phyloP scores from a whole-genome alignment of 768 basidiomycete species.

The Obba rivulosa region DNA sequence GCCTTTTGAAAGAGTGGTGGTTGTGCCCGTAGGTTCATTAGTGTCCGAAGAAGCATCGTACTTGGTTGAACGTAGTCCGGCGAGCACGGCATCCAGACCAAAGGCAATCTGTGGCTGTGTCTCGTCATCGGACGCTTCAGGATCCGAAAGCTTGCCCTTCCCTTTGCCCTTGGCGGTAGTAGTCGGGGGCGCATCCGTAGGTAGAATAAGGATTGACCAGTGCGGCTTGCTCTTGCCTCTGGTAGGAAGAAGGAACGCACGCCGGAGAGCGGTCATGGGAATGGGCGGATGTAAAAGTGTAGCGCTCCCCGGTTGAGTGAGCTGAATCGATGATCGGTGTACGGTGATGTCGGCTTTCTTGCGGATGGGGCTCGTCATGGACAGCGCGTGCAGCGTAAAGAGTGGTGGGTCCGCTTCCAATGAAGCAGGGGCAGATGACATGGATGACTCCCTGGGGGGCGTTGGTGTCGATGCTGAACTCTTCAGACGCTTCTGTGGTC shows the following conservation, averaged over 20 bases:
- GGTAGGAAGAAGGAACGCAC: slow-evolving; percentile 70
- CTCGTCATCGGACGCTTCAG: slow-evolving; percentile 11
- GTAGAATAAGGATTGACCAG: slow-evolving; percentile 65
- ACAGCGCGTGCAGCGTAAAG: slow-evolving; percentile 60
- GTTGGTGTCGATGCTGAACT: not conserved
- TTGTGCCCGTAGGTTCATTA: slow-evolving; percentile 17
- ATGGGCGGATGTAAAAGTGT: slow-evolving; percentile 42
- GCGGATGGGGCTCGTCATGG: slow-evolving; percentile 67
- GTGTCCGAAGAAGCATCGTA: not conserved
- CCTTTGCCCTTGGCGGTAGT: slow-evolving; percentile 27
- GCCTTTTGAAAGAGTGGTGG: slow-evolving; percentile 40
- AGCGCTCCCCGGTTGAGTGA: slow-evolving; percentile 47
- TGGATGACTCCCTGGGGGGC: not conserved
- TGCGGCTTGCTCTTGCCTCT: slow-evolving; percentile 67
- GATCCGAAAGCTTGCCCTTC: slow-evolving; percentile 15
- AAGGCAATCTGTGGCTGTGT: slow-evolving; percentile 52
- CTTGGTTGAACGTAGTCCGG: slow-evolving; percentile 41
- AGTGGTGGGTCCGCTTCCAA: slow-evolving; percentile 35
- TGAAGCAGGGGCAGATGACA: not conserved
- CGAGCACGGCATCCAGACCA: slow-evolving; percentile 56
- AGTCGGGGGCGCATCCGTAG: slow-evolving; percentile 40
- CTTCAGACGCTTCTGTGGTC: too few relatives aligned
- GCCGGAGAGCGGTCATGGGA: slow-evolving; percentile 43
- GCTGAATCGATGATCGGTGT: slow-evolving; percentile 42
- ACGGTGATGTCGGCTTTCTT: slow-evolving; percentile 70